Base-by-base conservation (phyloP, 768 basidiomycete species). In the Suillus plorans region DNA sequence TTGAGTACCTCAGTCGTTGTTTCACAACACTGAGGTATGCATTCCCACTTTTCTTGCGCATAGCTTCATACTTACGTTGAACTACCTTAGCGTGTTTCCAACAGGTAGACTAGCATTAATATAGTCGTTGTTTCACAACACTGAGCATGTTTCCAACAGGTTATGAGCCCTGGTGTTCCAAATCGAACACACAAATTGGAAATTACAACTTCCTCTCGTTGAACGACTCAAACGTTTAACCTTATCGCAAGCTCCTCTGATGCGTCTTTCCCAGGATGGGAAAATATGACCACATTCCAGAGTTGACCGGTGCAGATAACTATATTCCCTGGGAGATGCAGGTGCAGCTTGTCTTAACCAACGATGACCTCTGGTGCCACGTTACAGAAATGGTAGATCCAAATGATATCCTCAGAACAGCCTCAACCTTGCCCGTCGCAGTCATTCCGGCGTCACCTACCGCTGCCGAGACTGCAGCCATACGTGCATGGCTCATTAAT, bases 251-350 rank as follows among this genome's bases (percentile, higher is more conserved):
- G 7, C 36, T 36, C 36, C 47, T 49, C 47, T 49, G 22, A 49
- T 22, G 5, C 2, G 22, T 49, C 13, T 9, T 9, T 31, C 10
- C 9, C 10, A 37, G 18, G 18, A 67, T 60, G 37, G 60, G 28
- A 1, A 69, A 69, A 61, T 64, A 52, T 4, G 58, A 69, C 16
- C 65, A 69, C 5, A 69, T 69, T 12, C 61, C 59, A 4, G 50
- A 69, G 5, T 20, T 69, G 1, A 63, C 12, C 0, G 63, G 68
- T 1, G 8, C 50, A 0, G 63, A 64, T 0, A 67, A 49, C 5
- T 69, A 63, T 13, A 6, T 22, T 0, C 44, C 49, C 9, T 70
- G 56, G 69, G 0, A 9, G 5, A 8, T 8, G 2, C 61, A 69
- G 7, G 64, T 63, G 13, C 55, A 12, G 0, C 13, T 70, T 0